These are phyloP conservation scores for Emericellopsis cladophorae DNA, from an alignment of 2,329 filamentous ascomycete species.

Conservation along the genomic window DNA sequence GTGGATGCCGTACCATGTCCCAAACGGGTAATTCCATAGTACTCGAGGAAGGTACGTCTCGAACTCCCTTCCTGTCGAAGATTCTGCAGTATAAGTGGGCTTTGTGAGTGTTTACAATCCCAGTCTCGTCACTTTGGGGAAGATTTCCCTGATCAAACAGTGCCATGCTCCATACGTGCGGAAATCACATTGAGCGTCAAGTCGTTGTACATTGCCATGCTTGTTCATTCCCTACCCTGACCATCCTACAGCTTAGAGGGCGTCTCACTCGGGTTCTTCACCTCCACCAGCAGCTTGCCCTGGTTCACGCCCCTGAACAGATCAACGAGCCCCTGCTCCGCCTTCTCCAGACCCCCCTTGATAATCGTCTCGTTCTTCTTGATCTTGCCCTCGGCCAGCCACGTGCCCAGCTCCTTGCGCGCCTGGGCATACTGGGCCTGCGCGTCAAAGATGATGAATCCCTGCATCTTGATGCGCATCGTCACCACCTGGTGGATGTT, in stretches of 20 bases:
- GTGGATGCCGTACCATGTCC: too few relatives aligned
- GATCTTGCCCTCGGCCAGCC: constrained; percentile 61
- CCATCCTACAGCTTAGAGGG: constrained; percentile 8
- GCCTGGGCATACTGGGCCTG: constrained; percentile 43
- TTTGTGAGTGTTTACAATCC: too few relatives aligned
- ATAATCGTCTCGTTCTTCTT: constrained; percentile 61
- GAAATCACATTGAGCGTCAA: too few relatives aligned
- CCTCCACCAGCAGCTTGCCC: constrained; percentile 49
- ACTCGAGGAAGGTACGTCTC: too few relatives aligned
- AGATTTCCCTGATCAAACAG: too few relatives aligned
- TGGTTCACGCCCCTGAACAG: constrained; percentile 60
- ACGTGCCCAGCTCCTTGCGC: constrained; percentile 46
- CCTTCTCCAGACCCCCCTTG: constrained; percentile 51
- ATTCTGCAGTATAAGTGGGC: too few relatives aligned
- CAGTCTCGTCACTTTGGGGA: too few relatives aligned
- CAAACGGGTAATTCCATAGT: too few relatives aligned
- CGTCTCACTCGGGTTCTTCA: constrained; percentile 22
- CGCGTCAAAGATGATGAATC: constrained; percentile 65
- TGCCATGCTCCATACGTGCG: too few relatives aligned
- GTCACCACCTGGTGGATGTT: constrained; percentile 38
- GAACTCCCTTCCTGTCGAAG: too few relatives aligned
- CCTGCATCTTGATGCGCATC: constrained; percentile 50
- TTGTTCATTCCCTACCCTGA: too few relatives aligned
- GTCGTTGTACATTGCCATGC: too few relatives aligned
- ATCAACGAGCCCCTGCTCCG: constrained; percentile 49